These are phyloP conservation scores for Exobasidium rhododendri DNA, from an alignment of 1,284 basidiomycete genomes.

Conservation along the genomic window DNA sequence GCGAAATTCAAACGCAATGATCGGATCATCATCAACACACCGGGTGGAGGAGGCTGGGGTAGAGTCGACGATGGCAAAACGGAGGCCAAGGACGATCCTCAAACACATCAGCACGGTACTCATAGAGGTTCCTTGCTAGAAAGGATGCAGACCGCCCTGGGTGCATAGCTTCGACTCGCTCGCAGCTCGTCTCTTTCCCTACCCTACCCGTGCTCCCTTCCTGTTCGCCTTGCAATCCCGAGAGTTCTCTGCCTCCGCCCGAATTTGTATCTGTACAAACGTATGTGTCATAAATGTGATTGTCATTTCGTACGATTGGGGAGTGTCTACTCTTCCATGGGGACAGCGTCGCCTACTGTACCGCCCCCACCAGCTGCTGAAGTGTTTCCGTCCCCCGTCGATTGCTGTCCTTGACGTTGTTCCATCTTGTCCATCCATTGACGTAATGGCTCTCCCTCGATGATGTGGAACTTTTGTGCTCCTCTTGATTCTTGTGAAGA, in stretches of 20 bases:
- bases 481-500: constrained; percentile 30
- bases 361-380: constrained; percentile 9
- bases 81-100: not conserved
- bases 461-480: constrained; percentile 47
- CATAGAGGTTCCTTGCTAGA: constrained; percentile 4
- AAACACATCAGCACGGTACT: not conserved
- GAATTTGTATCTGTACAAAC: not conserved
- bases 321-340: constrained; percentile 13
- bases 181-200: no score
- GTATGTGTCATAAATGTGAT: not conserved
- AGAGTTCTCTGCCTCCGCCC: not conserved
- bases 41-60: constrained; percentile 91
- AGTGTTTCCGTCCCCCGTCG: not conserved
- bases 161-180: no score
- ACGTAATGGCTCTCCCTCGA: constrained; percentile 47
- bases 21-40: constrained; percentile 76
- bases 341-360: constrained; percentile 13
- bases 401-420: not conserved
- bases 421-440: constrained; percentile 35
- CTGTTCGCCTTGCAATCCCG: no score
- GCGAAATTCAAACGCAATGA: constrained; percentile 83
- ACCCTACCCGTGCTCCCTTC: no score
- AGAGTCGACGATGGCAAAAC: constrained; percentile 10
- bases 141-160: not conserved
- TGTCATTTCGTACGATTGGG: not conserved